Conservation (phyloP, 495 filamentous ascomycete genomes). For the Oleoguttula mirabilis region DNA sequence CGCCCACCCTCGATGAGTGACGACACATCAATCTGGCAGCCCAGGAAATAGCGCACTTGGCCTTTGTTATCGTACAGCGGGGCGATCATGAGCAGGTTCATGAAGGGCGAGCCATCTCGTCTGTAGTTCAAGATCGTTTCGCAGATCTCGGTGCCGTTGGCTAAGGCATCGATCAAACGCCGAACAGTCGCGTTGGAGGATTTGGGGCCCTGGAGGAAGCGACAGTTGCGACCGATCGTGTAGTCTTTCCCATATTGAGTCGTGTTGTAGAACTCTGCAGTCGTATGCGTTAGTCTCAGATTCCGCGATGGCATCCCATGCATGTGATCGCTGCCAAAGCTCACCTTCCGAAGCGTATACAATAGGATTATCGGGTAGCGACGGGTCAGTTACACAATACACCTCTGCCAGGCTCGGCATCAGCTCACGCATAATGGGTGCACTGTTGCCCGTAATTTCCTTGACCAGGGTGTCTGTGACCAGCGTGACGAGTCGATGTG, state of each 20-base stretch:
- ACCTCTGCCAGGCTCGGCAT: slow-evolving; percentile 30
- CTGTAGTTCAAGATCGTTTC: slow-evolving; percentile 60
- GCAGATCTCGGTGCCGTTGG: slow-evolving; percentile 47
- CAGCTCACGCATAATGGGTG: slow-evolving; percentile 29
- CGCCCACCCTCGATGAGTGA: slow-evolving; percentile 45
- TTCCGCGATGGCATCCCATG: too few species aligned
- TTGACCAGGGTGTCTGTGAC: slow-evolving; percentile 31
- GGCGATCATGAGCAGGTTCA: slow-evolving; percentile 52
- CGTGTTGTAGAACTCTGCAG: slow-evolving; percentile 42
- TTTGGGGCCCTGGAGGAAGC: slow-evolving; percentile 52
- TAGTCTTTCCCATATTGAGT: slow-evolving; percentile 51
- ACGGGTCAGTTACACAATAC: slow-evolving; percentile 30
- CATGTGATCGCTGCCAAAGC: too few species aligned
- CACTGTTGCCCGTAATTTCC: slow-evolving; percentile 28
- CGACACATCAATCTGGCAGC: slow-evolving; percentile 52
- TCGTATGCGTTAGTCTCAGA: too few species aligned
- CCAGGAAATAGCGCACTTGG: slow-evolving; percentile 46
- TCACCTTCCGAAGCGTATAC: slow-evolving; percentile 30
- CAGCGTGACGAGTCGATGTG: slow-evolving; percentile 23
- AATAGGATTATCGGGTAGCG: slow-evolving; percentile 28
- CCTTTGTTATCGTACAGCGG: slow-evolving; percentile 51
- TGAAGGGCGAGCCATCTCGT: slow-evolving; percentile 51
- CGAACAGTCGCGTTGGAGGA: slow-evolving; percentile 39
- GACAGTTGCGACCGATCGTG: slow-evolving; percentile 48
- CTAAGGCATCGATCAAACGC: slow-evolving; percentile 45